phyloP scores from a whole-genome alignment of 257 asterid species.

The Thymus quinquecostatus region DNA sequence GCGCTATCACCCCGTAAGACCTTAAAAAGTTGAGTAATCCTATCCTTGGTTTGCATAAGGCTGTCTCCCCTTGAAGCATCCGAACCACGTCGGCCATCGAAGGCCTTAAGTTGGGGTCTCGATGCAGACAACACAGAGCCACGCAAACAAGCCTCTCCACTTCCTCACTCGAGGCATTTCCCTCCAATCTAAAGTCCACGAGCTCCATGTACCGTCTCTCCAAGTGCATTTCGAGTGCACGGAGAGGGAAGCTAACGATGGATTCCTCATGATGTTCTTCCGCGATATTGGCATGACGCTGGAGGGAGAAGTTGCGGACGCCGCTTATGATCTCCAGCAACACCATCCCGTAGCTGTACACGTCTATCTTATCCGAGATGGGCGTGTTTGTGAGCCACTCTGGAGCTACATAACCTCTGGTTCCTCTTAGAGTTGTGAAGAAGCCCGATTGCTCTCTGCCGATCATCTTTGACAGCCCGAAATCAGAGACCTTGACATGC shows the following conservation, averaged over 20 bases:
- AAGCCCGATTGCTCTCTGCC: conserved; percentile 65
- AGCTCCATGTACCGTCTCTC: conserved; percentile 8
- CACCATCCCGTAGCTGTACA: conserved; percentile 36
- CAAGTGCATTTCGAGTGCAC: conserved; percentile 18
- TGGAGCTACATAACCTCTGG: conserved; percentile 81
- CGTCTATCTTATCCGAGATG: conserved; percentile 38
- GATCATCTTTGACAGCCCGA: conserved; percentile 83
- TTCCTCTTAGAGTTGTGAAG: conserved; percentile 81
- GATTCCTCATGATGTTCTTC: background rate
- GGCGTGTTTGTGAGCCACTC: conserved; percentile 88
- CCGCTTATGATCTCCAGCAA: conserved; percentile 18
- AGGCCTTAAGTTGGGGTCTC: conserved; percentile 75
- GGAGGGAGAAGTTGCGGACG: background rate
- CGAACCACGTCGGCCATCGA: conserved; percentile 75
- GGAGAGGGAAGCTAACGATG: conserved; percentile 8
- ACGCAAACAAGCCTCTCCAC: conserved; percentile 73
- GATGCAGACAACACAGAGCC: conserved; percentile 83
- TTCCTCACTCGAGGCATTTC: conserved; percentile 41
- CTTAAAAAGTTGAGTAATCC: conserved; percentile 70
- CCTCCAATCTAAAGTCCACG: conserved; percentile 14
- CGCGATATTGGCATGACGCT: background rate
- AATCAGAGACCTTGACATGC: conserved; percentile 80
- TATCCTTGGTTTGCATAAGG: conserved; percentile 55
- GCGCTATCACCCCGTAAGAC: conserved; percentile 61
- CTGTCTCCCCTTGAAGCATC: conserved; percentile 76